Conservation (phyloP, 768 basidiomycete genomes). For the Leucogyrophana mollusca region DNA sequence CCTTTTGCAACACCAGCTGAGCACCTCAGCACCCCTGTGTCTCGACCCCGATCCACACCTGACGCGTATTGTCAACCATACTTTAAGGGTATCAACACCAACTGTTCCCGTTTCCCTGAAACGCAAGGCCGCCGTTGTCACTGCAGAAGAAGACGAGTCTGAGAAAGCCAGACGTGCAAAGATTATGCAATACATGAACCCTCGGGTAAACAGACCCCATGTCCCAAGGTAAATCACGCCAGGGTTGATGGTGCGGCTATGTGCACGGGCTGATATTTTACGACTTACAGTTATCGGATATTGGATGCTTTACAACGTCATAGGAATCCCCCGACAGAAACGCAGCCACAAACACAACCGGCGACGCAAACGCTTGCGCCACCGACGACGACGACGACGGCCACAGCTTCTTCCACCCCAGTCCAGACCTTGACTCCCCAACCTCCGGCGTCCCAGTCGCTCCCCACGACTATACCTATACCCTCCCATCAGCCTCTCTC, state of each 20-base stretch:
- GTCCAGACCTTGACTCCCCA: slow-evolving; percentile 25
- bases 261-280: slow-evolving; percentile 1
- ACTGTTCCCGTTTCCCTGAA: slow-evolving; percentile 74
- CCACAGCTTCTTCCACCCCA: slow-evolving; percentile 34
- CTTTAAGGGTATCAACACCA: slow-evolving; percentile 70
- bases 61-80: slow-evolving; percentile 71
- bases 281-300: slow-evolving; percentile 48
- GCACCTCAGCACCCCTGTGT: slow-evolving; percentile 74
- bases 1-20: slow-evolving; percentile 64
- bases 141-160: slow-evolving; percentile 74
- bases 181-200: slow-evolving; percentile 80
- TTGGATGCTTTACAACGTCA: slow-evolving; percentile 46
- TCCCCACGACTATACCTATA: slow-evolving; percentile 29
- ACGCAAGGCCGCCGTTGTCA: slow-evolving; percentile 67
- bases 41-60: slow-evolving; percentile 79
- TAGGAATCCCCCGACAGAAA: slow-evolving; percentile 1
- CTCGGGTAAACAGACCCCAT: slow-evolving; percentile 44
- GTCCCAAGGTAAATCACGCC: slow-evolving; percentile 45
- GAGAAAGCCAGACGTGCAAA: slow-evolving; percentile 71
- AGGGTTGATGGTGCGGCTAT: background rate
- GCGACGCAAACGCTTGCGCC: slow-evolving; percentile 18
- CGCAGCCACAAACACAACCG: slow-evolving; percentile 15
- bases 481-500: slow-evolving; percentile 31
- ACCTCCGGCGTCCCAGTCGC: slow-evolving; percentile 18
- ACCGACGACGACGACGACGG: slow-evolving; percentile 22